These are phyloP conservation scores for Penicillium herquei DNA, from an alignment of 495 filamentous ascomycete species.

Conservation along the genomic window DNA sequence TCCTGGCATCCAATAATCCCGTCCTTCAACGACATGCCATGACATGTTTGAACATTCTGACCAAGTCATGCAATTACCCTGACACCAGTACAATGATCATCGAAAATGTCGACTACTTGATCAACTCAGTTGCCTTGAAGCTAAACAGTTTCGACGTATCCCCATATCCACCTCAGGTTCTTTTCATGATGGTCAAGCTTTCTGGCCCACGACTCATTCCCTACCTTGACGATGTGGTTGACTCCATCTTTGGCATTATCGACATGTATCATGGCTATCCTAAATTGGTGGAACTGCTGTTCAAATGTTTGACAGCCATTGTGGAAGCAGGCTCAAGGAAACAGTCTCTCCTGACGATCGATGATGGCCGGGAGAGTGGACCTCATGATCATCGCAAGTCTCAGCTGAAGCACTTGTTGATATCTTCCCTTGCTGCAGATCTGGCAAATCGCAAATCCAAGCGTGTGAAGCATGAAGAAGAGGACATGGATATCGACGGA, in stretches of 20 bases:
- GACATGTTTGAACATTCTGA: constrained; percentile 75
- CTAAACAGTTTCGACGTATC: constrained; percentile 90
- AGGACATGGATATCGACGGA: constrained; percentile 28
- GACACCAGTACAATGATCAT: constrained; percentile 78
- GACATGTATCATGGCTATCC: constrained; percentile 94
- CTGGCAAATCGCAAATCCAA: constrained; percentile 38
- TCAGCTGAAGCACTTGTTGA: constrained; percentile 32
- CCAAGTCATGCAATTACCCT: constrained; percentile 69
- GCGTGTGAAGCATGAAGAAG: constrained; percentile 27
- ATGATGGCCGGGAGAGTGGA: constrained; percentile 23
- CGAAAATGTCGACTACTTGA: constrained; percentile 93
- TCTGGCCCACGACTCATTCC: constrained; percentile 80
- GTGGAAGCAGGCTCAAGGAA: constrained; percentile 76
- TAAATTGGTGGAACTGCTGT: constrained; percentile 78
- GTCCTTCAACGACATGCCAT: constrained; percentile 80
- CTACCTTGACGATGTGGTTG: constrained; percentile 87
- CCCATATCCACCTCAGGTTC: constrained; percentile 83
- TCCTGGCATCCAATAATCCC: constrained; percentile 70
- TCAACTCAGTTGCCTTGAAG: constrained; percentile 86
- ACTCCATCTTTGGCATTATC: constrained; percentile 83
- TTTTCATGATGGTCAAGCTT: constrained; percentile 91
- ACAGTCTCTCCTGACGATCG: constrained; percentile 55
- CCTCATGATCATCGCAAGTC: constrained; percentile 37
- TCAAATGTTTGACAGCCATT: constrained; percentile 74
- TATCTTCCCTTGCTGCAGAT: constrained; percentile 38